Evolutionary conservation across 2,329 filamentous ascomycete genomes (phyloP).

Genomic region (Aspergillus quadricinctus): DNA sequence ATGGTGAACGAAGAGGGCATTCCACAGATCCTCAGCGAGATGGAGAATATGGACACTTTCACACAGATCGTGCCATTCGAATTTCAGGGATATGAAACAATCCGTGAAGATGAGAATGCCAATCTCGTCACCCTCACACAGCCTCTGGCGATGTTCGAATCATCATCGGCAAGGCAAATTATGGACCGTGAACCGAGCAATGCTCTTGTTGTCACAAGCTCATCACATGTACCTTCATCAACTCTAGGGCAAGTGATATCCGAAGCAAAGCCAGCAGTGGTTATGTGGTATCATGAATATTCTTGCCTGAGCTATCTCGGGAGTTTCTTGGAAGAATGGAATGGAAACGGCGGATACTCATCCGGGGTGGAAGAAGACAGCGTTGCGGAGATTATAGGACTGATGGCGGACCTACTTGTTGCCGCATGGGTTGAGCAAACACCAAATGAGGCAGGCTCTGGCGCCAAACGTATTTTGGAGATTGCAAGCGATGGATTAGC

Average conservation of each 20-base stretch:
- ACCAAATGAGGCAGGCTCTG: conserved; percentile 32
- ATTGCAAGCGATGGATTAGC: conserved; percentile 48
- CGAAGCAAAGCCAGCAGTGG: conserved; percentile 69
- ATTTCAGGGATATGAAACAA: conserved; percentile 72
- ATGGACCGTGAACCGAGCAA: conserved; percentile 21
- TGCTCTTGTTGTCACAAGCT: conserved; percentile 32
- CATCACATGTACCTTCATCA: conserved; percentile 34
- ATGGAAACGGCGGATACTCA: conserved; percentile 47
- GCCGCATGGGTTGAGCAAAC: conserved; percentile 28
- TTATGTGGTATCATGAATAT: conserved; percentile 70
- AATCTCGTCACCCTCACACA: conserved; percentile 67
- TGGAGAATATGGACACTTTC: conserved; percentile 67
- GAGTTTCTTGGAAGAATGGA: conserved; percentile 54
- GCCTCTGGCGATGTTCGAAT: conserved; percentile 49
- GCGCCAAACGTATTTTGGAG: conserved; percentile 44
- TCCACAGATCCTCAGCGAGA: conserved; percentile 55
- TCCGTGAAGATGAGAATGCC: conserved; percentile 79
- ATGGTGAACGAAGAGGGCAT: conserved; percentile 45
- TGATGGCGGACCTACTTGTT: conserved; percentile 68
- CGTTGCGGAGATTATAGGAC: conserved; percentile 66
- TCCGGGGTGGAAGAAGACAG: conserved; percentile 56
- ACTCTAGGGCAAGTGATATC: conserved; percentile 62
- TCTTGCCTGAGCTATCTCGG: conserved; percentile 77
- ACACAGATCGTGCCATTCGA: conserved; percentile 70
- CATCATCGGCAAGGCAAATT: conserved; percentile 21